Base-by-base conservation (phyloP, 208 protist species). In the Crithidia thermophila region DNA sequence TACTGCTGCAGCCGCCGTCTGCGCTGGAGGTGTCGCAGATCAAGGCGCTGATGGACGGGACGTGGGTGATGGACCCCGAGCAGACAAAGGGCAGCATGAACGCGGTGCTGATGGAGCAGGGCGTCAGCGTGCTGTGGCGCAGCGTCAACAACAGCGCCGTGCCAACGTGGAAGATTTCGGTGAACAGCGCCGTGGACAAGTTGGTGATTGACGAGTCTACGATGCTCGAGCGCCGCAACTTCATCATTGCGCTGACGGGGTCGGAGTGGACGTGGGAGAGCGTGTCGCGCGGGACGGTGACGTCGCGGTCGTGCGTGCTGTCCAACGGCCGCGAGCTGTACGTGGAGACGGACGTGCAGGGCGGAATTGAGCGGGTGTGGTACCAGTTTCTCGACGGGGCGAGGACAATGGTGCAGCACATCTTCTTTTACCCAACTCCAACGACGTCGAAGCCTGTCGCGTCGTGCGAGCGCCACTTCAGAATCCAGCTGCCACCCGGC, bases 321-420 rank as follows among this genome's bases (percentile, higher is more conserved):
- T 37, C 71, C 0, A 63, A 39, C 5, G 85, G 81, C 21, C 43
- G 61, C 0, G 57, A 74, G 52, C 65, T 90, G 31, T 90, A 75
- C 43, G 63, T 90, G 27, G 78, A 87, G 60, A 81, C 75, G 10
- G 25, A 71, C 8, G 52, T 82, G 1, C 39, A 28, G 3, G 45
- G 69, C 9, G 79, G 75, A 7, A 73, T 90, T 1, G 78, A 87
- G 68, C 81, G 79, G 1, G 45, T 60, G 3, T 90, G 79, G 76
- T 83, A 73, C 64, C 67, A 65, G 27, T 72, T 75, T 27, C 33
- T 67, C 11, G 62, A 81, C 11, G 50, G 66, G n/a, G 85, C 72
- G 10, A 66, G 55, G 34, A 66, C 66, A 16, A 69, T 90, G 55
- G 34, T 81, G 33, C 77, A 85, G 56, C 66, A 78, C 39, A 67